A percentile compares a stretch with the other conserved stretches of the same genome.
Conservation (phyloP, 1,284 basidiomycete species). For the Leccinum pseudoinsigne region DNA sequence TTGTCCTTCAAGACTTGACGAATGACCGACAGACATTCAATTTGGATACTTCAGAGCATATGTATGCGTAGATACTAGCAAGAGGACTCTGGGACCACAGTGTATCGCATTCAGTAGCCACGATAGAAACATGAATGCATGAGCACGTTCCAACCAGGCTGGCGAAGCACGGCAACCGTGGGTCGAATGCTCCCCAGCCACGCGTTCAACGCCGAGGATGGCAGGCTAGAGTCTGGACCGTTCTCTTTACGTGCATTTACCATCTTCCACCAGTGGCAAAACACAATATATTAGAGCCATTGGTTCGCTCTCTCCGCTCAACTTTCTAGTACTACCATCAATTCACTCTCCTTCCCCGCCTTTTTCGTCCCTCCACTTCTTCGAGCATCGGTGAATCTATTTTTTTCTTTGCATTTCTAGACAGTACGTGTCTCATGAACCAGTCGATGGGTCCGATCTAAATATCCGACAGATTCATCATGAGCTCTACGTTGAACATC, state of each 20-base stretch:
- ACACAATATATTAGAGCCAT: slow-evolving; percentile 22
- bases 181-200: background rate
- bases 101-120: background rate
- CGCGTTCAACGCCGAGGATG: slow-evolving; percentile 28
- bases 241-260: slow-evolving; percentile 1
- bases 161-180: slow-evolving; percentile 7
- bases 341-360: background rate
- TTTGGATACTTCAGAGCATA: background rate
- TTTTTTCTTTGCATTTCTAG: background rate
- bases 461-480: slow-evolving; percentile 17
- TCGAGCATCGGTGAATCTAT: background rate
- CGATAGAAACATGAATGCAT: slow-evolving; percentile 14
- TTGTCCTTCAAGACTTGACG: background rate
- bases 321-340: slow-evolving; percentile 3
- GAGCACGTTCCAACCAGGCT: slow-evolving; percentile 18
- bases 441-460: slow-evolving; percentile 17
- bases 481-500: slow-evolving; percentile 26
- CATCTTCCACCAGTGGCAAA: background rate
- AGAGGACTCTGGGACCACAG: background rate
- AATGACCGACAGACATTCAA: background rate
- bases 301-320: background rate
- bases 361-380: slow-evolving; percentile 1
- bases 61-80: too few species aligned
- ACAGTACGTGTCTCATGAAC: slow-evolving; percentile 15
- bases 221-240: slow-evolving; percentile 20